These are phyloP conservation scores for Camelina laxa DNA, from an alignment of 345 rosid genomes.

Conservation along the genomic window DNA sequence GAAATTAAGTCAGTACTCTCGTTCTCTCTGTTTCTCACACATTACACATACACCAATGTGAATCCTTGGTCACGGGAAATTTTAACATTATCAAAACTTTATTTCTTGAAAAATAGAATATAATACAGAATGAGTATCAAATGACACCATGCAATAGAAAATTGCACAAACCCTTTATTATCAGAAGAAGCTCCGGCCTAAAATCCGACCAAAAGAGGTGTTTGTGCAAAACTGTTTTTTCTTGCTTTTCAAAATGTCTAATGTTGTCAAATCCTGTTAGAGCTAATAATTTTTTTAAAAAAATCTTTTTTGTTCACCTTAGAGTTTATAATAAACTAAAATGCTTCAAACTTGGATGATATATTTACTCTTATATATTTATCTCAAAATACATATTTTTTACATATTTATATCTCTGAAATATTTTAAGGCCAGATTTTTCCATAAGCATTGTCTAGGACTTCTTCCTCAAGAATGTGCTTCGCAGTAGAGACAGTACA, in stretches of 20 bases:
- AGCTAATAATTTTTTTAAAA: no score
- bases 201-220: neutral
- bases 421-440: neutral
- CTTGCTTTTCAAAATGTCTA: neutral
- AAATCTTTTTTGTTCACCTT: no score
- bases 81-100: neutral
- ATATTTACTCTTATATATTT: constrained; percentile 10
- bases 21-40: constrained; percentile 18
- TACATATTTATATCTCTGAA: neutral
- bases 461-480: constrained; percentile 28
- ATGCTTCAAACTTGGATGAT: constrained; percentile 1
- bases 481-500: constrained; percentile 34
- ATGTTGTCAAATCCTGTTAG: neutral
- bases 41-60: constrained; percentile 25
- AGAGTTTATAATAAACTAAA: neutral
- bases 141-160: no score
- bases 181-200: neutral
- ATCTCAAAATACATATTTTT: no score
- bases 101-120: neutral
- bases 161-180: no score
- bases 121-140: neutral
- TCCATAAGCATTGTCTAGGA: constrained; percentile 9
- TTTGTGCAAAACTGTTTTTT: neutral
- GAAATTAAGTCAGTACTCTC: constrained; percentile 21
- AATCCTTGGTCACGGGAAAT: constrained; percentile 12